Base-by-base conservation (phyloP, 2,329 filamentous ascomycete species). In the Elsinoe ampelina region DNA sequence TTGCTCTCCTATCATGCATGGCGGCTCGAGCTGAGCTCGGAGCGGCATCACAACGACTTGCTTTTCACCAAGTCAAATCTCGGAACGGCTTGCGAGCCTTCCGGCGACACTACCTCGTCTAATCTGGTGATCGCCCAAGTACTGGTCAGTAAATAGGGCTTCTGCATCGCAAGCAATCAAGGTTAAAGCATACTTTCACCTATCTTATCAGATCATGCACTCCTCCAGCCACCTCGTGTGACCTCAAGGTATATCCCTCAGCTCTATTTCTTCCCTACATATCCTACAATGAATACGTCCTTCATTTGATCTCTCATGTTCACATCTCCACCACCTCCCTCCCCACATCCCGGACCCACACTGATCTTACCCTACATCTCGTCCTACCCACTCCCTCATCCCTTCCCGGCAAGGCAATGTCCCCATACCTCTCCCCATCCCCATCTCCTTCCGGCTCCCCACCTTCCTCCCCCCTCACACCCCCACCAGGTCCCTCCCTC, bases 231-330 rank as follows among this genome's bases (percentile, higher is more conserved):
- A 5, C 83, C 63, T 1, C 76, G 41, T 45, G 19, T 17, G 19
- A 45, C 41, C 41, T 45, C 41, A 11, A 12, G 2, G 20, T 13
- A 45, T 13, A 15, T 79, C 70, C 84, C 81, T 13, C 73, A 77
- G 59, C 71, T 75, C 52, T 71, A 67, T 0, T 79, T 80, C 1
- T 82, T 62, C 15, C 75, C 64, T 0, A 82, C 67, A n/a, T n/a
- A 13, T 35, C n/a, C 48, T 38, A 13, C 17, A 2, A 38, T 8
- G n/a, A 30, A 30, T 8, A 30, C 5, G 26, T 30, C 26, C 26
- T 30, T 30, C 8, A 2, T 8, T 30, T 30, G 7, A 5, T 30
- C 26, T 3, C 4, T 30, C 26, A 8, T 30, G 4, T 30, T n/a
- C n/a, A 20, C 41, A 22, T 3, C 10, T 13, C 10, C 7, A 11